Conservation (phyloP, 345 rosid species). For the Populus pruinosa region DNA sequence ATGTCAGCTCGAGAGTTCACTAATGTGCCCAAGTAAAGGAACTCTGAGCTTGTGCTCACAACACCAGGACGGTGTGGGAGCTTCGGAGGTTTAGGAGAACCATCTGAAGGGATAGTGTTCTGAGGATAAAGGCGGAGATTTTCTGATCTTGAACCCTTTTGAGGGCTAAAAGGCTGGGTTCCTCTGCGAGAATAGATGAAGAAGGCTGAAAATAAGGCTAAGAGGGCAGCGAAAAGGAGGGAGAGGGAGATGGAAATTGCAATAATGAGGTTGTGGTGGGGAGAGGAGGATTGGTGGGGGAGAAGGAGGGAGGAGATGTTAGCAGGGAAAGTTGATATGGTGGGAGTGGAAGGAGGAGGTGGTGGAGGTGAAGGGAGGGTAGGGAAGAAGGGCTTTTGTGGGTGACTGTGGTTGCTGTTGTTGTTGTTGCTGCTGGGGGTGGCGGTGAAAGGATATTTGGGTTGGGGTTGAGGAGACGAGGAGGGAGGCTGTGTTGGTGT, state of each 20-base stretch:
- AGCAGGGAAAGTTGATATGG: slow-evolving; percentile 76
- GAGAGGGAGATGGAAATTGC: slow-evolving; percentile 53
- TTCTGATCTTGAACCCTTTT: slow-evolving; percentile 47
- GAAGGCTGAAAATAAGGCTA: slow-evolving; percentile 39
- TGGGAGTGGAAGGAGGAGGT: slow-evolving; percentile 39
- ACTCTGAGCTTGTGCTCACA: slow-evolving; percentile 60
- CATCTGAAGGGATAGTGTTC: slow-evolving; percentile 58
- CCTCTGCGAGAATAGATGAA: slow-evolving; percentile 41
- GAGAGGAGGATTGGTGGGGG: slow-evolving; percentile 39
- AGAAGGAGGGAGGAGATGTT: slow-evolving; percentile 76
- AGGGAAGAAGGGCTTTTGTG: slow-evolving; percentile 20
- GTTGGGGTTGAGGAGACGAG: slow-evolving; percentile 11
- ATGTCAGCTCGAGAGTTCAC: slow-evolving; percentile 41
- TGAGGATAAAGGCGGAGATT: slow-evolving; percentile 69
- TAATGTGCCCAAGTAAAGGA: slow-evolving; percentile 79
- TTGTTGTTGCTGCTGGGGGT: neutral
- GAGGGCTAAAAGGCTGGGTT: slow-evolving; percentile 20
- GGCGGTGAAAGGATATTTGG: slow-evolving; percentile 21
- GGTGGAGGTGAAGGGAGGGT: slow-evolving; percentile 11
- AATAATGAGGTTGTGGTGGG: slow-evolving; percentile 22
- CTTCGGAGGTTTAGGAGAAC: slow-evolving; percentile 32
- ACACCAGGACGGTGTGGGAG: slow-evolving; percentile 25
- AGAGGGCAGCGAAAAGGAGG: slow-evolving; percentile 47
- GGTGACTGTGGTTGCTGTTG: neutral
- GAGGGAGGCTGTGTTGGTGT: slow-evolving; percentile 17